These are phyloP conservation scores for Acanthamoeba healyi DNA, from an alignment of 208 protist genomes.

Conservation along the genomic window DNA sequence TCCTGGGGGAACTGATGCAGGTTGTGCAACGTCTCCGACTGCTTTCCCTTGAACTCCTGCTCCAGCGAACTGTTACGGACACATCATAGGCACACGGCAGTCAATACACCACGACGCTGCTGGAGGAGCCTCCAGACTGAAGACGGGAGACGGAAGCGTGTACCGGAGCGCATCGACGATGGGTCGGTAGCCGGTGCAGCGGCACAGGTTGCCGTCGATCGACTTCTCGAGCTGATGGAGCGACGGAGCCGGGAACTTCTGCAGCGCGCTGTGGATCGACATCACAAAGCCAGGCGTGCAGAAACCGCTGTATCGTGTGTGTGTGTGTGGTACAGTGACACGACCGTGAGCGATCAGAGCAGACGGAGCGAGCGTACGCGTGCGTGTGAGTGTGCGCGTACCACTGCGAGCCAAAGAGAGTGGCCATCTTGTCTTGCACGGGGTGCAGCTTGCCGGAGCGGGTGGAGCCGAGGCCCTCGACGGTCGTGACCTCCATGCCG, in stretches of 20 bases:
- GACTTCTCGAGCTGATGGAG: slow-evolving; percentile 77
- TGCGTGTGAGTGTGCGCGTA: too few species aligned
- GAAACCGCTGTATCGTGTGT: slow-evolving; percentile 86
- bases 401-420: slow-evolving; percentile 88
- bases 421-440: slow-evolving; percentile 87
- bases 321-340: not conserved
- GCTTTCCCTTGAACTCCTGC: not conserved
- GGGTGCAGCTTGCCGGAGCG: slow-evolving; percentile 81
- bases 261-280: slow-evolving; percentile 80
- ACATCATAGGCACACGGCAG: not conserved
- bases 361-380: not conserved
- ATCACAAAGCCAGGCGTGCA: slow-evolving; percentile 92
- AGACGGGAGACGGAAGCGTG: not conserved
- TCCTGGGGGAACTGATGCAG: slow-evolving; percentile 44
- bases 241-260: slow-evolving; percentile 75
- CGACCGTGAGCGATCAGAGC: not conserved
- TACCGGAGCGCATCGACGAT: slow-evolving; percentile 90
- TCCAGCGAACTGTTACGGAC: slow-evolving; percentile 5
- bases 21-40: not conserved
- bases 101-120: not conserved
- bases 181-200: slow-evolving; percentile 94
- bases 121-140: not conserved
- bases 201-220: slow-evolving; percentile 92
- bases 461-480: slow-evolving; percentile 87
- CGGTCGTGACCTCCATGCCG: slow-evolving; percentile 88